Evolutionary conservation across 2,329 filamentous ascomycete species (phyloP).

Genomic region (Orbilia brochopaga): DNA sequence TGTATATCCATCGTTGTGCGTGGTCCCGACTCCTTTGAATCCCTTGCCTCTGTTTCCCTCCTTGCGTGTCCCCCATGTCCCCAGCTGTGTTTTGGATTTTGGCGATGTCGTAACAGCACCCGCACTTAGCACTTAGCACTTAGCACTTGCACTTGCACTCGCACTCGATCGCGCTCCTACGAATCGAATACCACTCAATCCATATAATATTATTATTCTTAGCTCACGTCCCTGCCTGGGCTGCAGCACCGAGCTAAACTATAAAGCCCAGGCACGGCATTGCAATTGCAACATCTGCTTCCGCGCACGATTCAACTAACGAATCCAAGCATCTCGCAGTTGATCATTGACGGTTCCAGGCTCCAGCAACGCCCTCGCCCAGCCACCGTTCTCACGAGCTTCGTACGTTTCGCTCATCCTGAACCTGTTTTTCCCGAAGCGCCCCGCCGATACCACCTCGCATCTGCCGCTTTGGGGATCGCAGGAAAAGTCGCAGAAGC

Average conservation of each 20-base stretch:
- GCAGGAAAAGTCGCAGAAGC: conserved; percentile 23
- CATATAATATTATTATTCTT: not conserved
- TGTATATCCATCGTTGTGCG: not conserved
- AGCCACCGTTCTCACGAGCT: not conserved
- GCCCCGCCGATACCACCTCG: conserved; percentile 46
- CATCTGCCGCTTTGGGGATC: conserved; percentile 41
- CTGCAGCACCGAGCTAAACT: conserved; percentile 4
- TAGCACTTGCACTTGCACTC: not conserved
- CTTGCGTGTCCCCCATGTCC: not conserved
- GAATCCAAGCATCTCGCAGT: no score
- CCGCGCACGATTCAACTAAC: not conserved
- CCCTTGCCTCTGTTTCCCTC: not conserved
- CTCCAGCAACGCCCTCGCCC: not conserved
- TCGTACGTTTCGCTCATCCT: not conserved
- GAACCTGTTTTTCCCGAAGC: conserved; percentile 31
- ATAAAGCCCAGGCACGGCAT: conserved; percentile 7
- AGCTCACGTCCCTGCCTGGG: conserved; percentile 1
- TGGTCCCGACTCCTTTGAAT: not conserved
- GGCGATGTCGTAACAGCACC: conserved; percentile 2
- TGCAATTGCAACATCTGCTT: no score
- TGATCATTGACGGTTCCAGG: not conserved
- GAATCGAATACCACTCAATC: no score
- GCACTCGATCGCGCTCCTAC: no score
- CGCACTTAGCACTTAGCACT: no score
- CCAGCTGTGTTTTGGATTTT: not conserved